These are phyloP conservation scores for Aureobasidium sp. DNA, from an alignment of 2,329 filamentous ascomycete genomes.

Conservation along the genomic window DNA sequence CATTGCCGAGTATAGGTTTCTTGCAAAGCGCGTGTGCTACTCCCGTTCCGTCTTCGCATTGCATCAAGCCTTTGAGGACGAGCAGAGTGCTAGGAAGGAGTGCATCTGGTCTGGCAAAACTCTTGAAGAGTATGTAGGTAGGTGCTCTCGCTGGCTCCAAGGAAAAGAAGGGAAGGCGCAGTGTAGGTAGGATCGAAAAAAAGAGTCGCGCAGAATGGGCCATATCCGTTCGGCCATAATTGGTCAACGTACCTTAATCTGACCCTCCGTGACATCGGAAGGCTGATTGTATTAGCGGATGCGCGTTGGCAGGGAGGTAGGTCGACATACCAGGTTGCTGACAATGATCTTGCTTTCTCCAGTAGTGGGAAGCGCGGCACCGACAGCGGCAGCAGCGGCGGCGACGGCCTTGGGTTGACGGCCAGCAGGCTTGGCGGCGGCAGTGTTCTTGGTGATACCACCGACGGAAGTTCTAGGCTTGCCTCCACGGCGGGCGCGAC, in stretches of 20 bases:
- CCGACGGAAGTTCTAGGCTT: conserved; percentile 65
- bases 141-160: conserved; percentile 8
- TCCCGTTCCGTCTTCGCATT: conserved; percentile 45
- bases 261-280: conserved; percentile 88
- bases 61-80: conserved; percentile 31
- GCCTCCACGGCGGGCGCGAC: conserved; percentile 38
- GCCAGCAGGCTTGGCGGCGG: conserved; percentile 53
- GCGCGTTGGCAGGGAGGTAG: conserved; percentile 14
- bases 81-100: conserved; percentile 19
- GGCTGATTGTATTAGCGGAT: conserved; percentile 59
- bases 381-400: conserved; percentile 55
- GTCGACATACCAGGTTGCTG: conserved; percentile 81
- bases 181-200: conserved; percentile 19
- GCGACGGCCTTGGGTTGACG: conserved; percentile 33
- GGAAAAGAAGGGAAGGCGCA: not conserved
- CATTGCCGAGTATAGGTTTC: conserved; percentile 14
- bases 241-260: conserved; percentile 99
- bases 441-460: conserved; percentile 68
- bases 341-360: conserved; percentile 96
- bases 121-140: not conserved
- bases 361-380: conserved; percentile 45
- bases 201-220: conserved; percentile 23
- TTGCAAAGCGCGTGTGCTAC: conserved; percentile 40
- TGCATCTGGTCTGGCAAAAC: conserved; percentile 13
- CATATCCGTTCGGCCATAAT: conserved; percentile 44